Base-by-base conservation (phyloP, 768 basidiomycete species). In the Boletus barrowsii region DNA sequence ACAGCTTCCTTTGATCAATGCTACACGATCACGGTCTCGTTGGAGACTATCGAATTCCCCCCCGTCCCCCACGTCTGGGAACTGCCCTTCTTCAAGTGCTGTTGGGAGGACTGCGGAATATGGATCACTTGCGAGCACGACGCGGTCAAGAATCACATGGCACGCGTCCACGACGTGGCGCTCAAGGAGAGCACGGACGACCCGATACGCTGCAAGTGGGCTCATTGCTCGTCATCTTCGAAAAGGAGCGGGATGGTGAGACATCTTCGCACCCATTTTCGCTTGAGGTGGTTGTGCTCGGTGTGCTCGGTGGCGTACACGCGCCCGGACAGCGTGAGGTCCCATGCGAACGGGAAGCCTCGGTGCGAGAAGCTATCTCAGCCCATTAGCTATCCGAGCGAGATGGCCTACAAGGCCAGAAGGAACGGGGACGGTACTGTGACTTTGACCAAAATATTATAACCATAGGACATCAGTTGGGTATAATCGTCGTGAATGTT, bases 101-200 rank as follows among this genome's bases (percentile, higher is more conserved):
- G 32, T 10, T 65, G 63, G 61, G 26, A 24, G 5, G 14, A 20
- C 30, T 67, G 66, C 5, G 41, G 54, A 0, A 40, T 43, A 2
- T 67, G 66, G 66, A 59, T 67, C 44, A 47, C 66, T 3, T 53
- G 51, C 9, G 53, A 59, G 2, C 56, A 53, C 26, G 59, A 52
- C 22, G 51, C 47, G 1, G 39, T 68, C 29, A 57, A 39, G 40
- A 10, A 30, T 26, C 66, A 67, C 40, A 32, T 67, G 15, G 14
- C 17, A 3, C 18, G 24, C 47, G 10, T 7, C 15, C 66, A 67
- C 17, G 10, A 37, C 29, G 53, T 66, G 24, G 40, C 17, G 8
- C 20, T 58, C 1, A 47, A 36, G 18, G 52, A 39, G 2, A 44
- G n/a, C 14, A 2, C 40, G 11, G 18, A 22, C 18, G 53, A 45